These are phyloP conservation scores for Dalechampia spathulata DNA, from an alignment of 441 rosid genomes.

Conservation along the genomic window DNA sequence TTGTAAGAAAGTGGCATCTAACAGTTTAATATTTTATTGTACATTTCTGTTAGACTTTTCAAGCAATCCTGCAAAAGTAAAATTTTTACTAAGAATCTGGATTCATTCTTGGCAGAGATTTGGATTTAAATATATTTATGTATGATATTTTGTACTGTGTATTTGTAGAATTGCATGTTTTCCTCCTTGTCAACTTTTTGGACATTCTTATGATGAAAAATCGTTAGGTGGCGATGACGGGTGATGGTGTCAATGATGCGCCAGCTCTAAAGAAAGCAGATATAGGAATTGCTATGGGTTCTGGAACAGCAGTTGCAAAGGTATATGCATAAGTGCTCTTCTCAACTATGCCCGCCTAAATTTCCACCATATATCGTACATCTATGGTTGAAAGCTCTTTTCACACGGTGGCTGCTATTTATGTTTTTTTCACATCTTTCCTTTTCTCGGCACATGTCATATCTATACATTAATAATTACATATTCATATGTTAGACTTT, in stretches of 20 bases:
- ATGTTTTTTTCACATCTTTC: background rate
- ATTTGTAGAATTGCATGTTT: too few relatives aligned
- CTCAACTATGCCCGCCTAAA: background rate
- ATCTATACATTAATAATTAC: background rate
- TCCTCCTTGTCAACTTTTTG: slow-evolving; percentile 3
- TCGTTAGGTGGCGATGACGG: slow-evolving; percentile 97
- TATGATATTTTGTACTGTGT: too few relatives aligned
- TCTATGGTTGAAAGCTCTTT: slow-evolving; percentile 2
- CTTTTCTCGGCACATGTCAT: background rate
- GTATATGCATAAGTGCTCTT: slow-evolving; percentile 29
- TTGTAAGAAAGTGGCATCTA: too few relatives aligned
- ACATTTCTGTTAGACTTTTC: too few relatives aligned
- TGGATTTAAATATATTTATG: too few relatives aligned
- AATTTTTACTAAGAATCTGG: too few relatives aligned
- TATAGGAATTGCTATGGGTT: slow-evolving; percentile 99
- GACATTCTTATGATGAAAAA: slow-evolving; percentile 9
- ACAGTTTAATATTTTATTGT: too few relatives aligned
- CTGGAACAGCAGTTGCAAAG: slow-evolving; percentile 99
- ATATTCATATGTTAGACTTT: background rate
- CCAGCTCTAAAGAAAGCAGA: slow-evolving; percentile 98
- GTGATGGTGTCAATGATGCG: slow-evolving; percentile 99
- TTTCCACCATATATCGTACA: background rate
- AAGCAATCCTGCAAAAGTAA: too few relatives aligned
- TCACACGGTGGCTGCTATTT: background rate
- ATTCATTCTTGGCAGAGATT: too few relatives aligned